Evolutionary conservation across 768 basidiomycete genomes (phyloP).

Genomic region (Tricholoma saponaceum): DNA sequence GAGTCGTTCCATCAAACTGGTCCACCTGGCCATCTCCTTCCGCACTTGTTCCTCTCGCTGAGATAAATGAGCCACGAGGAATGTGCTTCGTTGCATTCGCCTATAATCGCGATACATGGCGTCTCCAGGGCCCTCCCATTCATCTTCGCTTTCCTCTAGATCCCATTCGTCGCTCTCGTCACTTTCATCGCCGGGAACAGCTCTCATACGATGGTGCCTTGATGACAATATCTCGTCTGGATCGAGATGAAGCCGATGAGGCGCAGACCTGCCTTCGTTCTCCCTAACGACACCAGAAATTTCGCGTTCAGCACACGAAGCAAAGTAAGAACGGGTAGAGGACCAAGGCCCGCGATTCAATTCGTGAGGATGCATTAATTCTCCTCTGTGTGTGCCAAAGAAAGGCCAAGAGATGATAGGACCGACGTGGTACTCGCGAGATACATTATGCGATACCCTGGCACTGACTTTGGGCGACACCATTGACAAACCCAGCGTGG

Average conservation of each 20-base stretch:
- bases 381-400: constrained; percentile 81
- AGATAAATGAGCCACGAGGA: constrained; percentile 66
- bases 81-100: constrained; percentile 75
- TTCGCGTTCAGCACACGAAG: constrained; percentile 69
- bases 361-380: constrained; percentile 61
- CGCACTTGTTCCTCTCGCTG: constrained; percentile 59
- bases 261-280: constrained; percentile 72
- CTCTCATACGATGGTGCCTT: constrained; percentile 62
- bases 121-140: constrained; percentile 76
- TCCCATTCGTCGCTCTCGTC: constrained; percentile 81
- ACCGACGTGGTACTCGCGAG: constrained; percentile 55
- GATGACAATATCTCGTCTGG: constrained; percentile 72
- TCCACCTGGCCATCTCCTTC: constrained; percentile 72
- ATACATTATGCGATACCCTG: constrained; percentile 11
- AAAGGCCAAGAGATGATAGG: constrained; percentile 90
- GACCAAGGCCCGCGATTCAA: constrained; percentile 81
- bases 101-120: constrained; percentile 81
- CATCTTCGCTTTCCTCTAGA: constrained; percentile 74
- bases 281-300: constrained; percentile 69
- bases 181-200: constrained; percentile 68
- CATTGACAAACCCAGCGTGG: constrained; percentile 31
- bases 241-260: constrained; percentile 76
- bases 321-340: constrained; percentile 54
- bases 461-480: constrained; percentile 17
- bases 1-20: constrained; percentile 61